Percentiles rank a stretch among this genome's conserved stretches.
These are phyloP conservation scores for Paecilomyces niveus DNA, from an alignment of 2,329 filamentous ascomycete genomes.

Conservation along the genomic window DNA sequence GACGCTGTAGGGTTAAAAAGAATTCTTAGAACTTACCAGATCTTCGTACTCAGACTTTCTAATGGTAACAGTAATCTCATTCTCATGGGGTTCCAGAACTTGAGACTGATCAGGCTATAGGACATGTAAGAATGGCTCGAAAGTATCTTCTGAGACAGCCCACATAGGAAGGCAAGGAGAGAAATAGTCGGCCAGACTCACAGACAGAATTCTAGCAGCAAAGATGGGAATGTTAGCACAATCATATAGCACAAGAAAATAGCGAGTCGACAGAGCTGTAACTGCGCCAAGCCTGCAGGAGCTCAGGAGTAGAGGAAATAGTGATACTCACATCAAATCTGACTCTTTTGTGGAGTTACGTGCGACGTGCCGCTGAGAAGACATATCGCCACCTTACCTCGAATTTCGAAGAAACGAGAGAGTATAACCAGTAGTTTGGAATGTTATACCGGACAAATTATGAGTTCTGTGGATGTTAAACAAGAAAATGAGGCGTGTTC, in stretches of 20 bases:
- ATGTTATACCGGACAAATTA: background rate
- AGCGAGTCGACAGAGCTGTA: background rate
- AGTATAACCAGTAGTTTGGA: background rate
- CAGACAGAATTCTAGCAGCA: background rate
- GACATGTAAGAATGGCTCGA: background rate
- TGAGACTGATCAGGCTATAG: background rate
- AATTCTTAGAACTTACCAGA: conserved; percentile 40
- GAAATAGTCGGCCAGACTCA: background rate
- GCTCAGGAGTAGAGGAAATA: background rate
- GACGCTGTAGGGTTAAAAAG: background rate
- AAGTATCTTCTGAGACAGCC: background rate
- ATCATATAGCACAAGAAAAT: background rate
- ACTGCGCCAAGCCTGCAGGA: background rate
- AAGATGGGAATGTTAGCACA: background rate
- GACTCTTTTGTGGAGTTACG: background rate
- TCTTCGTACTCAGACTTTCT: conserved; percentile 55
- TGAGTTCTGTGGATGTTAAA: background rate
- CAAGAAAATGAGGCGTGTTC: background rate
- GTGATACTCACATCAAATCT: background rate
- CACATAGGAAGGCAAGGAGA: background rate
- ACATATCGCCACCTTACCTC: background rate
- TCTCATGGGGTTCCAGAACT: conserved; percentile 14
- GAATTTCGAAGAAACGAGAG: background rate
- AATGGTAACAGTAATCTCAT: conserved; percentile 45
- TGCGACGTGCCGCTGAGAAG: background rate